Base-by-base conservation (phyloP, 2,329 filamentous ascomycete genomes). In the Niveomyces coronatus region DNA sequence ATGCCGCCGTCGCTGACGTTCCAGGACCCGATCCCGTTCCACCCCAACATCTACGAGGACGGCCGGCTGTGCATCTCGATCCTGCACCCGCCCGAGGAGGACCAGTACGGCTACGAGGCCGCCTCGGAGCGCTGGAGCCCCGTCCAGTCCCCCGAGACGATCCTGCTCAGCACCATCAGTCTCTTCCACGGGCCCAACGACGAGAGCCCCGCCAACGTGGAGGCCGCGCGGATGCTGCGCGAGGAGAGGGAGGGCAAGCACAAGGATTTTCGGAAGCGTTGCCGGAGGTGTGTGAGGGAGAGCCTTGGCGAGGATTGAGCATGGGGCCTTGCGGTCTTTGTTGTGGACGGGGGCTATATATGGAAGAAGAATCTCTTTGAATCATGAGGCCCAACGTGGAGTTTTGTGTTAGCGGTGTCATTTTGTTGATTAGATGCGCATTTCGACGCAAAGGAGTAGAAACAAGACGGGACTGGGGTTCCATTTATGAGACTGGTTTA, bases 31-130 rank as follows among this genome's bases (percentile, higher is more conserved):
- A 77, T 95, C 44, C 76, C 76, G 3, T 96, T 91, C 71, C 89
- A 96, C 62, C 89, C 89, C 1, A 96, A 96, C 58, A 84, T 98
- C 56, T 96, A 95, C 65, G 67, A 76, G 7, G 78, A 76, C 54
- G 91, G 91, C 52, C 77, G 82, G 47, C 85, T 98, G 41, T 98
- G 91, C 70, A 96, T 98, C 59, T 93, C 85, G 30, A 98, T 98
- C 63, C 72, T 98, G 29, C 91, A 98, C 60, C 85, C 89, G 10
- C 89, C 91, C 4, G 88, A 85, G 63, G 88, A 95, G 54, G 91
- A 98, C 56, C 79, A 85, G 55, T 91, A 84, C 61, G 89, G 89
- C 37, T 98, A 98, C 65, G 91, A 98, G 62, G 74, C 75, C 18
- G 88, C 87, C 13, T 72, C 77, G 20, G 91, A 98, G 70, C 78